Evolutionary conservation across 169 alveolate genomes (phyloP), one percentile per base, ranked within the genome.

Genomic region (Eimeria zaria): DNA sequence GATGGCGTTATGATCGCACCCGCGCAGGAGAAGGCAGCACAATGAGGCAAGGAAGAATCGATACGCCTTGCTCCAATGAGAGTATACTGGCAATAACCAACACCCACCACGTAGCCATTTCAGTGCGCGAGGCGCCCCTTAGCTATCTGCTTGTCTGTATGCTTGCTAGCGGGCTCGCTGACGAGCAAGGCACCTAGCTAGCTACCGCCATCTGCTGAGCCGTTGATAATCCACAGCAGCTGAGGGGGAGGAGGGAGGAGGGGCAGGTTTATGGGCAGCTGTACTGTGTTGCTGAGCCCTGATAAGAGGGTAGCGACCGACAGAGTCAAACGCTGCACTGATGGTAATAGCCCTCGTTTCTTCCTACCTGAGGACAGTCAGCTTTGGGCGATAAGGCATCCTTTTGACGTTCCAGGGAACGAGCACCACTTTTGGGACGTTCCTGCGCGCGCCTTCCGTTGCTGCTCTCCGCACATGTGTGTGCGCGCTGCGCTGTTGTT

Each of bases 1-100:
- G 91, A 84, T 41, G 91, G 91, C 71, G 91, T 84, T 6, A 84
- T 84, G 78, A 58, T 84, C 71, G 36, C 71, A 1, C 22, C 91
- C 51, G 48, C 76, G 12, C 78, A 58, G 55, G 91, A 84, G 58
- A 84, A 84, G 91, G 36, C 60, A 24, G 91, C 76, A 7, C 67
- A 80, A 46, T 55, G 46, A 48, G 30, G 89, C 16, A n/a, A 2
- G 81, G 51, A 71, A n/a, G 46, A 33, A 33, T 11, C 76, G 9
- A 16, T 18, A 5, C 36, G 9, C 5, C 1, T 41, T 73, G 33
- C 83, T 30, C 18, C 12, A 5, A 20, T 33, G 20, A 1, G 22
- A 1, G n/a, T 16, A 18, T 39, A 73, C 9, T 67, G 46, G 48
- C 46, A 73, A 18, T 44, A 73, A 18, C 12, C 4, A 16, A 1